Evolutionary conservation across 768 basidiomycete genomes (phyloP).

Genomic region (Hirschioporus abietinus): DNA sequence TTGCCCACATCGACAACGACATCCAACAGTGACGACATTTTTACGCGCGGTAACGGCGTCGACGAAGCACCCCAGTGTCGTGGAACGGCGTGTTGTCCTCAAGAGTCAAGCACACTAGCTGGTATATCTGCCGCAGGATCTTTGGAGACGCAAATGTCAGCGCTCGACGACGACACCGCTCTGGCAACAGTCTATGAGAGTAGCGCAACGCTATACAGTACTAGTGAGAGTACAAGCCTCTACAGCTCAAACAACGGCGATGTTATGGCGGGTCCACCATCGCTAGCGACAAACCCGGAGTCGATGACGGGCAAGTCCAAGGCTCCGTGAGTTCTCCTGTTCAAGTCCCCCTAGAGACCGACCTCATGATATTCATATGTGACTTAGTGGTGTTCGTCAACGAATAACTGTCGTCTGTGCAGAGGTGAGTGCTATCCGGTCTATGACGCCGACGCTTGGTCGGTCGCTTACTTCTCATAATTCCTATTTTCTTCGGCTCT

Average conservation of each 20-base stretch:
- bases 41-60: neutral
- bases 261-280: neutral
- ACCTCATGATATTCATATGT: neutral
- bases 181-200: neutral
- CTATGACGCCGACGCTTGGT: neutral
- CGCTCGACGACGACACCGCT: neutral
- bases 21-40: neutral
- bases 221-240: neutral
- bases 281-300: neutral
- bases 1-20: neutral
- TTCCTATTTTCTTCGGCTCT: neutral
- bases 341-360: neutral
- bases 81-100: neutral
- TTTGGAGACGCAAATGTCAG: neutral
- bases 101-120: neutral
- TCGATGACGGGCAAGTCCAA: neutral
- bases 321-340: neutral
- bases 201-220: neutral
- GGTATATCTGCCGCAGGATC: neutral
- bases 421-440: neutral
- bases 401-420: neutral
- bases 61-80: neutral
- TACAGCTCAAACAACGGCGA: neutral
- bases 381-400: neutral
- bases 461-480: neutral